Evolutionary conservation across 306 rosid genomes (phyloP).

Genomic region (Citrullus mucosospermus): DNA sequence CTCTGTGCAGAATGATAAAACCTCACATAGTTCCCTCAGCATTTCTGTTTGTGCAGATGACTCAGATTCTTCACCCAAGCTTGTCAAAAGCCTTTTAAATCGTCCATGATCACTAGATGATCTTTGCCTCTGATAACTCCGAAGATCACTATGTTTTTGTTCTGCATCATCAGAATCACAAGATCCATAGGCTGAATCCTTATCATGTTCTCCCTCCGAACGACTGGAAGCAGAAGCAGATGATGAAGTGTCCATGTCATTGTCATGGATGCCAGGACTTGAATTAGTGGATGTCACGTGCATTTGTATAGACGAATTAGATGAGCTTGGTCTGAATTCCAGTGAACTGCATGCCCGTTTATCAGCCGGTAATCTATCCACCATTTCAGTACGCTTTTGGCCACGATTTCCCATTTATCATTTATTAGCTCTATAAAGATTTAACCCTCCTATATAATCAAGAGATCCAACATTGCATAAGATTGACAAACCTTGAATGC

Average conservation of each 20-base stretch:
- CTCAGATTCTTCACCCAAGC: slow-evolving; percentile 53
- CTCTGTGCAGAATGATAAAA: slow-evolving; percentile 78
- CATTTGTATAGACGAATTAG: slow-evolving; percentile 52
- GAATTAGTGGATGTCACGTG: slow-evolving; percentile 34
- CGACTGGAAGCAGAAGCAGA: slow-evolving; percentile 76
- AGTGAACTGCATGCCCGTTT: slow-evolving; percentile 78
- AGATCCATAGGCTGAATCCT: slow-evolving; percentile 80
- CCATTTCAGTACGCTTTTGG: slow-evolving; percentile 73
- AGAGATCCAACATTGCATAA: slow-evolving; percentile 9
- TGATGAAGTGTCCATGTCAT: slow-evolving; percentile 88
- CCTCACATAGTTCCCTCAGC: slow-evolving; percentile 82
- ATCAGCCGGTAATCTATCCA: slow-evolving; percentile 81
- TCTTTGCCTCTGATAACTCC: slow-evolving; percentile 62
- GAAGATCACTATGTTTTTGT: slow-evolving; percentile 46
- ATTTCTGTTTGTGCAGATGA: slow-evolving; percentile 54
- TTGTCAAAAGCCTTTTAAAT: slow-evolving; percentile 52
- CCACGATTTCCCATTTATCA: slow-evolving; percentile 79
- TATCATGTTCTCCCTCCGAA: slow-evolving; percentile 77
- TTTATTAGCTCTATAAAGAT: slow-evolving; percentile 15
- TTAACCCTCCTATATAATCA: slow-evolving; percentile 24
- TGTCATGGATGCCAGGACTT: slow-evolving; percentile 40
- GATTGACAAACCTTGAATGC: neutral
- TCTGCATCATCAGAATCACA: slow-evolving; percentile 91
- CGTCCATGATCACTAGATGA: slow-evolving; percentile 65
- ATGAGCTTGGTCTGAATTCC: slow-evolving; percentile 80